Evolutionary conservation across 352 stramenopile genomes (phyloP), one percentile per base, ranked within the genome.

Genomic region (Phytophthora fragariaefolia): DNA sequence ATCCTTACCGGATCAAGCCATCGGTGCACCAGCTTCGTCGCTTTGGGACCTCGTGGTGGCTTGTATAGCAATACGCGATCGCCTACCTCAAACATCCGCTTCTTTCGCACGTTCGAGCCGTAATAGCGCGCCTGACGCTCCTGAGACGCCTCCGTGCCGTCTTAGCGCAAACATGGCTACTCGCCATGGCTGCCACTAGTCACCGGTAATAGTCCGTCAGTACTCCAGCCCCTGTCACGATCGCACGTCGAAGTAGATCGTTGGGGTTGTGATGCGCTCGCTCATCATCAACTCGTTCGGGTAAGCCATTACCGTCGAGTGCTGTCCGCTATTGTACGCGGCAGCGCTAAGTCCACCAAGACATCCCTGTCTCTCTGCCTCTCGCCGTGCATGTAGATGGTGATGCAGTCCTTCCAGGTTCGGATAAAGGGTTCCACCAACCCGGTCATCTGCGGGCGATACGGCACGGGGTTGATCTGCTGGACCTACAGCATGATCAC

Each of bases 221-320:
- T 9, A 12, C 30, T 2, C 50, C 50, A 7, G 49, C 49, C 17
- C 32, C 50, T 2, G 30, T 22, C 0, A 34, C 30, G 4, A 3
- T 46, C n/a, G 18, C 22, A 8, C 2, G 5, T 20, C 49, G 6
- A 7, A 57, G 18, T 32, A 46, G 48, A 3, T 46, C 50, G 4
- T 57, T 57, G 6, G 50, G 50, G 9, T 32, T 18, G 0, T 9
- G 28, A 12, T 34, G 9, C 15, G 32, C 34, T 1, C 32, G 32
- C 50, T 20, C 20, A 57, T 57, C 50, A 57, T 46, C 20, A 36
- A 23, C 20, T 46, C 20, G 0, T 57, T 57, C 1, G 50, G 50
- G 0, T n/a, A 57, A 6, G 46, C 5, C 9, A 32, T 7, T 5
- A 57, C 12, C 2, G 18, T 57, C 1, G 50, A 57, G 30, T 57